A percentile compares a stretch with the other conserved stretches of the same genome.
Evolutionary conservation across 164 flowering plant species (phyloP).

Genomic region (Liriodendron chinense): DNA sequence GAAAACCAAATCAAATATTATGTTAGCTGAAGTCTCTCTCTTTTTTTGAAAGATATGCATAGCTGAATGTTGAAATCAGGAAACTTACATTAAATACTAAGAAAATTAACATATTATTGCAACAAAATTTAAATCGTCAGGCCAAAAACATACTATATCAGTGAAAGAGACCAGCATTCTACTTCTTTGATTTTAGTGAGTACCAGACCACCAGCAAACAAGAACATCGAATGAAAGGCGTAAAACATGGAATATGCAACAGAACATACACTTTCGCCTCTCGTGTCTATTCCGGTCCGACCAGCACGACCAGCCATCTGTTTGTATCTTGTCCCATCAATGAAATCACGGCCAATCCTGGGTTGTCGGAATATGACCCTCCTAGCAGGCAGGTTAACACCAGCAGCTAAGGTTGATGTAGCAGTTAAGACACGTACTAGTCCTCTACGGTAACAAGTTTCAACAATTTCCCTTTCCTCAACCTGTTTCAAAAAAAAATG

Average conservation of each 20-base stretch:
- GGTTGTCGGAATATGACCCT: constrained; percentile 98
- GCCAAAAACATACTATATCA: background rate
- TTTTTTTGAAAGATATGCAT: too few species aligned
- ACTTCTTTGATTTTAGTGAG: background rate
- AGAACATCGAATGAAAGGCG: background rate
- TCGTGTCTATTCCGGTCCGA: constrained; percentile 96
- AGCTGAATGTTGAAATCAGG: background rate
- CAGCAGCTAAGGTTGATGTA: constrained; percentile 97
- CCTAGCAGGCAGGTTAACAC: constrained; percentile 95
- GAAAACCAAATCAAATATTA: background rate
- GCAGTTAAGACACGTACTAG: constrained; percentile 89
- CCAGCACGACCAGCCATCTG: constrained; percentile 99
- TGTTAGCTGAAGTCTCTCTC: background rate
- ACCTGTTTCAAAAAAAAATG: constrained; percentile 43
- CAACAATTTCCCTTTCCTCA: constrained; percentile 96
- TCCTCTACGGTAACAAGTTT: constrained; percentile 89
- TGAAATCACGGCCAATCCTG: constrained; percentile 88
- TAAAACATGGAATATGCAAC: constrained; percentile 2
- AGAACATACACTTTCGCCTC: constrained; percentile 93
- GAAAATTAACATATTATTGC: background rate
- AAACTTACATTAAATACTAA: background rate
- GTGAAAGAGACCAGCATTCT: background rate
- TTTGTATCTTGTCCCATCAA: constrained; percentile 90
- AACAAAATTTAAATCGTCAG: background rate
- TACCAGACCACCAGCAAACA: background rate